phyloP scores from a whole-genome alignment of 2,329 filamentous ascomycete genomes.

The Chrysoporthe austroafricana region DNA sequence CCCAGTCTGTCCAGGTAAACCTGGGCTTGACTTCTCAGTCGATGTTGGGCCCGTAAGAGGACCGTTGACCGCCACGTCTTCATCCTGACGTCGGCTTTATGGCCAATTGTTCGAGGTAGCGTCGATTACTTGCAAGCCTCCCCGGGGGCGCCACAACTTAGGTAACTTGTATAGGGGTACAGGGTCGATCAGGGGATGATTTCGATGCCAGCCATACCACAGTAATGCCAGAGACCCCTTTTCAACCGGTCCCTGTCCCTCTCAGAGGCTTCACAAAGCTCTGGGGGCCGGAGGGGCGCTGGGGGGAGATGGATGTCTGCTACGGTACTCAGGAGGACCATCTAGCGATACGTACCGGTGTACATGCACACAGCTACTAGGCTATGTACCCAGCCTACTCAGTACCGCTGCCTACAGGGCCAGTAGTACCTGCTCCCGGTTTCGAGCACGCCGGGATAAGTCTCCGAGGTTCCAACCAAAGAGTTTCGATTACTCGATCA shows the following conservation, averaged over 20 bases:
- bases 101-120: too few species aligned
- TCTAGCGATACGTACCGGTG: background rate
- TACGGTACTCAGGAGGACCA: background rate
- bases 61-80: conserved; percentile 4
- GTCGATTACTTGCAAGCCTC: too few species aligned
- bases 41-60: background rate
- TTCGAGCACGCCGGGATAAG: background rate
- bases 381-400: background rate
- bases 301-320: too few species aligned
- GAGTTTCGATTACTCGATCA: background rate
- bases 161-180: too few species aligned
- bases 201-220: background rate
- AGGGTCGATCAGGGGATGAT: background rate
- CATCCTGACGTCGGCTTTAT: background rate
- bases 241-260: too few species aligned
- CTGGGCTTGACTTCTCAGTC: background rate
- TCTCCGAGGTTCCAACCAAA: background rate
- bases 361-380: background rate
- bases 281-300: background rate
- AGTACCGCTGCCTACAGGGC: too few species aligned
- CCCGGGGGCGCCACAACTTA: background rate
- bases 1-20: background rate
- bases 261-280: background rate
- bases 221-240: background rate
- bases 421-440: background rate